Evolutionary conservation across 2,329 filamentous ascomycete species (phyloP).

Genomic region (Ceratocystis colombiana): DNA sequence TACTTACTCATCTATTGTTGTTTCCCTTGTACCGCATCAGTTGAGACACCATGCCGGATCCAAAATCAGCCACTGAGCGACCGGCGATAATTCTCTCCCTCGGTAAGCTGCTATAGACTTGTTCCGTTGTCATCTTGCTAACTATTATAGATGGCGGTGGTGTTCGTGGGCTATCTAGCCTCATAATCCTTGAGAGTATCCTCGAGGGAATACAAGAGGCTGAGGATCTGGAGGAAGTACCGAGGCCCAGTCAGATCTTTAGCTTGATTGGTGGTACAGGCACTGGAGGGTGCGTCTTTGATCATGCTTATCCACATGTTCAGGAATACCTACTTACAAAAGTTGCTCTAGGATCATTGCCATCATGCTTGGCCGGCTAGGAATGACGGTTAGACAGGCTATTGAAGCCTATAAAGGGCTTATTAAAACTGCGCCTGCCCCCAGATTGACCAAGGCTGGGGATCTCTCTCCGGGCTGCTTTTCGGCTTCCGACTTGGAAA

Average conservation of each 20-base stretch:
- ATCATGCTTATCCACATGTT: constrained; percentile 16
- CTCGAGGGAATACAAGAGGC: constrained; percentile 27
- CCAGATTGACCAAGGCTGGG: too few species aligned
- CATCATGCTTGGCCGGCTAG: not conserved
- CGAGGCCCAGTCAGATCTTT: constrained; percentile 30
- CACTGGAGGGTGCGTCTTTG: constrained; percentile 29
- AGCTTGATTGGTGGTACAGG: constrained; percentile 30
- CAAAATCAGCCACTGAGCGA: too few species aligned
- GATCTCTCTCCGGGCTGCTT: not conserved
- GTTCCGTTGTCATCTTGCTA: not conserved
- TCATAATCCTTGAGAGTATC: constrained; percentile 29
- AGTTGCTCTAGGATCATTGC: not conserved
- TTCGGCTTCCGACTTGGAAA: not conserved
- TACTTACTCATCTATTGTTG: too few species aligned
- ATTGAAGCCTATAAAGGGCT: not conserved
- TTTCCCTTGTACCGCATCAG: too few species aligned
- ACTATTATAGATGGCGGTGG: constrained; percentile 28
- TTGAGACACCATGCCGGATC: too few species aligned
- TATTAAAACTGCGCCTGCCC: not conserved
- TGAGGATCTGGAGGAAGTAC: constrained; percentile 26
- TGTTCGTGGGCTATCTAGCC: constrained; percentile 29
- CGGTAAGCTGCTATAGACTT: not conserved
- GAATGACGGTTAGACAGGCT: not conserved
- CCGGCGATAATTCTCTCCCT: not conserved
- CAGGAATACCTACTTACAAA: not conserved